Percentiles rank a stretch among this genome's conserved stretches.
These are phyloP conservation scores for Podila verticillata DNA, from an alignment of 192 early-diverging fungal genomes.

Conservation along the genomic window DNA sequence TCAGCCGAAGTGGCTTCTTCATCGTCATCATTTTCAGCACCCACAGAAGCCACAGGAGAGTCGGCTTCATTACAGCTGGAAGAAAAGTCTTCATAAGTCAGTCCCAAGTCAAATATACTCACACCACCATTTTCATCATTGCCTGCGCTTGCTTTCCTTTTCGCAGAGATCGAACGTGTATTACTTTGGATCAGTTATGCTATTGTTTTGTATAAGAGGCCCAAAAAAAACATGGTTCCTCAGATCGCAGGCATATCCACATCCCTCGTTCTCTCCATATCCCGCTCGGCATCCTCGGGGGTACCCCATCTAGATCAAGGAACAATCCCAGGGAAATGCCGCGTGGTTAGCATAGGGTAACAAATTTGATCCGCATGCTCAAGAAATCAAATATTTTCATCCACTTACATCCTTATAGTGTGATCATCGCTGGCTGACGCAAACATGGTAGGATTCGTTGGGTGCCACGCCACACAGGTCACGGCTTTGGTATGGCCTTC, in stretches of 20 bases:
- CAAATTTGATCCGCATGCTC: slow-evolving; percentile 8
- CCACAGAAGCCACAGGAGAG: too few relatives aligned
- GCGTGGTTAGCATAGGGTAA: neutral
- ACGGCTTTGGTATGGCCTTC: slow-evolving; percentile 75
- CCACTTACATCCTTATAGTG: slow-evolving; percentile 79
- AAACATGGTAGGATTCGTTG: slow-evolving; percentile 70
- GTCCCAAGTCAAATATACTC: too few relatives aligned
- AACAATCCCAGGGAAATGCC: neutral
- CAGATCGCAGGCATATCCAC: neutral
- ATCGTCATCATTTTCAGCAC: too few relatives aligned
- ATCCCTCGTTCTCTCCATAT: neutral
- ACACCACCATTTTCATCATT: too few relatives aligned
- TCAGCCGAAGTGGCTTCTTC: neutral
- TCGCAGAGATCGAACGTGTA: too few relatives aligned
- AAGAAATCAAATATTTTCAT: neutral
- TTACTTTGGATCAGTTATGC: neutral
- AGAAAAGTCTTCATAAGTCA: too few relatives aligned
- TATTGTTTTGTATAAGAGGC: neutral
- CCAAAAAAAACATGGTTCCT: too few relatives aligned
- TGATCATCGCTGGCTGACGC: slow-evolving; percentile 86
- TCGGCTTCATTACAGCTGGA: too few relatives aligned
- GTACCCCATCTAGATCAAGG: slow-evolving; percentile 27
- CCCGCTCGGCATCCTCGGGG: slow-evolving; percentile 17
- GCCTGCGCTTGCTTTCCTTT: too few relatives aligned
- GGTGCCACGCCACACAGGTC: slow-evolving; percentile 82